These are phyloP conservation scores for Pestalotiopsis sp. DNA, from an alignment of 2,329 filamentous ascomycete genomes.

Conservation along the genomic window DNA sequence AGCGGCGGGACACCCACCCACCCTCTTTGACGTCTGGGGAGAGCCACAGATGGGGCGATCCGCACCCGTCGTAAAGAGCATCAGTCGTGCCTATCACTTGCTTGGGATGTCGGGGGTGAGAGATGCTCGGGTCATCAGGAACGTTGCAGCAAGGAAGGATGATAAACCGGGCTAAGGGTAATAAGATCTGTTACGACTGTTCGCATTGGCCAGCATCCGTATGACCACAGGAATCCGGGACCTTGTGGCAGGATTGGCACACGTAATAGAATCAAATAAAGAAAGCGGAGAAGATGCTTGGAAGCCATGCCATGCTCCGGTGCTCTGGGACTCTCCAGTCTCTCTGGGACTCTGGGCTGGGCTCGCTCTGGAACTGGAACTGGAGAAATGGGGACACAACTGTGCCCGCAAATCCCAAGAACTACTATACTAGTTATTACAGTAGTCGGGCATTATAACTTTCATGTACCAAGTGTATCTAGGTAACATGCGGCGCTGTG, in stretches of 20 bases:
- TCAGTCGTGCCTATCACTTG: not conserved
- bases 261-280: slow-evolving; percentile 7
- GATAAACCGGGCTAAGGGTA: too few species aligned
- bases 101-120: not conserved
- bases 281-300: not conserved
- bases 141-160: not conserved
- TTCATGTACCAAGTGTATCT: too few species aligned
- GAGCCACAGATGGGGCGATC: not conserved
- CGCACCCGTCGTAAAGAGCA: not conserved
- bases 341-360: too few species aligned
- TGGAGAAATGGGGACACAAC: too few species aligned
- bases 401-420: too few species aligned
- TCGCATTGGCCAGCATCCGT: not conserved
- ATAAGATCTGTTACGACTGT: not conserved
- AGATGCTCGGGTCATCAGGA: not conserved
- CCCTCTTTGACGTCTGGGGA: not conserved
- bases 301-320: not conserved
- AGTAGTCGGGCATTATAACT: too few species aligned
- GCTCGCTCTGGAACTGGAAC: too few species aligned
- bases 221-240: not conserved
- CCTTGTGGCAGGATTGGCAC: slow-evolving; percentile 3
- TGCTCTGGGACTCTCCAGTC: too few species aligned
- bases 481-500: too few species aligned
- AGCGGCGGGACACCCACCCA: not conserved
- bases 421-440: too few species aligned